Evolutionary conservation across 2,329 filamentous ascomycete species (phyloP).

Genomic region (Penicillium glabrum): DNA sequence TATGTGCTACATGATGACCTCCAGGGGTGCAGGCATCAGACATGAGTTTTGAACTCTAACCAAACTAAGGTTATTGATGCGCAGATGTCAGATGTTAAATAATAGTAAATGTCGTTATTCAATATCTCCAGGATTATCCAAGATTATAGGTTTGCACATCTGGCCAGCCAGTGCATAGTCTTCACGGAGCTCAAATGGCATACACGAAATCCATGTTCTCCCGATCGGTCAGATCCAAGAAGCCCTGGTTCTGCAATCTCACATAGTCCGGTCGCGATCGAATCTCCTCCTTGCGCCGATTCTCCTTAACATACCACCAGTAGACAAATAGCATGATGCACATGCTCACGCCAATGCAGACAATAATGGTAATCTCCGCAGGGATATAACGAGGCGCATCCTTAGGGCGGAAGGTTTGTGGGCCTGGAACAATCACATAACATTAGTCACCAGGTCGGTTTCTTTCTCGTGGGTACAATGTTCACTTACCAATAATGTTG

Average conservation of each 20-base stretch:
- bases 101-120: background rate
- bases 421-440: slow-evolving; percentile 32
- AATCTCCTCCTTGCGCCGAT: slow-evolving; percentile 57
- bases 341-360: slow-evolving; percentile 57
- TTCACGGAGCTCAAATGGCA: background rate
- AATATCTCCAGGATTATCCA: background rate
- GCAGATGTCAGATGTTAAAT: background rate
- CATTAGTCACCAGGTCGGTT: background rate
- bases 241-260: slow-evolving; percentile 64
- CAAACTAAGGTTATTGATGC: background rate
- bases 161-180: background rate
- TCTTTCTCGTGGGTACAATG: background rate
- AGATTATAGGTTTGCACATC: background rate
- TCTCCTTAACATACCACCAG: slow-evolving; percentile 60
- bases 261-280: slow-evolving; percentile 57
- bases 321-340: slow-evolving; percentile 62
- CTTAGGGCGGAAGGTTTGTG: slow-evolving; percentile 57
- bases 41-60: background rate
- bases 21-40: background rate
- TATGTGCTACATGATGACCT: background rate
- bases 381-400: slow-evolving; percentile 62
- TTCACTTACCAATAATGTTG: slow-evolving; percentile 54
- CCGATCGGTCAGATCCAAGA: slow-evolving; percentile 64
- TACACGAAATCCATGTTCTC: slow-evolving; percentile 68
- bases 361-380: slow-evolving; percentile 64